Evolutionary conservation across 2,329 filamentous ascomycete species (phyloP).

Genomic region (Intubia oerlemansii): DNA sequence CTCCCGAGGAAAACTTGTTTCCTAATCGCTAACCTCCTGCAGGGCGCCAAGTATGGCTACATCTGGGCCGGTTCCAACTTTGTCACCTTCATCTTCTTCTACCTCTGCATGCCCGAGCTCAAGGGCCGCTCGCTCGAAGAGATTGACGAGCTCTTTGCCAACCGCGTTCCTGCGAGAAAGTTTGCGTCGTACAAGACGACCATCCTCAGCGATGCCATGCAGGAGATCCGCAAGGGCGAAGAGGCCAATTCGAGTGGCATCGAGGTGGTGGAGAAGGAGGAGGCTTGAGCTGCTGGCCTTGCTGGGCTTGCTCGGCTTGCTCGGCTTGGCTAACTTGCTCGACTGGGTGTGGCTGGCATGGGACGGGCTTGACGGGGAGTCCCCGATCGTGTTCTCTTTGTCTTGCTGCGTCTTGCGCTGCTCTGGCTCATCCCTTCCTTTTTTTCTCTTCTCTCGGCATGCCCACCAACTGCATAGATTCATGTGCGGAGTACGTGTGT

Average conservation of each 20-base stretch:
- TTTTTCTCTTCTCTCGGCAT: too few species aligned
- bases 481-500: too few species aligned
- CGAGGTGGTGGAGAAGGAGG: slow-evolving; percentile 9
- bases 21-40: not conserved
- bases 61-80: slow-evolving; percentile 18
- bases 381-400: too few species aligned
- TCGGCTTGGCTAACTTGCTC: too few species aligned
- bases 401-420: too few species aligned
- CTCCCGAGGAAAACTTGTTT: too few species aligned
- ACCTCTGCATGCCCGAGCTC: slow-evolving; percentile 12
- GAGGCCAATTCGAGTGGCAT: not conserved
- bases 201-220: slow-evolving; percentile 10
- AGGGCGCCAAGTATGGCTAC: slow-evolving; percentile 21
- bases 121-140: slow-evolving; percentile 13
- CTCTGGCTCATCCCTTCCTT: too few species aligned
- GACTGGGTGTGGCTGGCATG: too few species aligned
- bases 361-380: too few species aligned
- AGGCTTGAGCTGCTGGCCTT: slow-evolving; percentile 4
- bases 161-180: slow-evolving; percentile 10
- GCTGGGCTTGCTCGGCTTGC: too few species aligned
- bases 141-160: slow-evolving; percentile 14
- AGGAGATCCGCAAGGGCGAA: slow-evolving; percentile 8
- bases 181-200: slow-evolving; percentile 12
- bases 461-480: too few species aligned
- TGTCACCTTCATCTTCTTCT: slow-evolving; percentile 13